These are phyloP conservation scores for Rhizoclosmatium sp. DNA, from an alignment of 192 early-diverging fungal genomes.

Conservation along the genomic window DNA sequence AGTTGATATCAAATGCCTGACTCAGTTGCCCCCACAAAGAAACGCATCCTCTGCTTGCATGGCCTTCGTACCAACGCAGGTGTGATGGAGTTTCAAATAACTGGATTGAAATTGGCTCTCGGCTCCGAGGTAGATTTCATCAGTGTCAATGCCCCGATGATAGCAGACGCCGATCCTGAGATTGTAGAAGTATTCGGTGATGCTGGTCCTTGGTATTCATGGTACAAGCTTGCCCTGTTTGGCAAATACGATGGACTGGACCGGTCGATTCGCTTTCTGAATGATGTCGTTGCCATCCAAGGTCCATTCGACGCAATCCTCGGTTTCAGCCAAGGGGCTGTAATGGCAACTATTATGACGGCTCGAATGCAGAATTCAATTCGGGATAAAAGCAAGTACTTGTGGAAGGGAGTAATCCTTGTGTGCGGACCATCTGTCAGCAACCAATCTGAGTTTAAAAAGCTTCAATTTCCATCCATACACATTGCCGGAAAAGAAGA, in stretches of 20 bases:
- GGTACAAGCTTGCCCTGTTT: not conserved
- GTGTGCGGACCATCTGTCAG: not conserved
- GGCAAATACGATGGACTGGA: not conserved
- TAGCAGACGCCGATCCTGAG: not conserved
- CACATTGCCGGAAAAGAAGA: not conserved
- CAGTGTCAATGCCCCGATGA: not conserved
- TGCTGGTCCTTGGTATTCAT: not conserved
- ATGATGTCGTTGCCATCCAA: not conserved
- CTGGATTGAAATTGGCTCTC: not conserved
- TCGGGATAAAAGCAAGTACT: not conserved
- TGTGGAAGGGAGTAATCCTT: not conserved
- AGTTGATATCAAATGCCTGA: too few species aligned
- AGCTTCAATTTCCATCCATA: not conserved
- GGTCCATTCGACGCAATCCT: conserved; percentile 2
- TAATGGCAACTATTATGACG: not conserved
- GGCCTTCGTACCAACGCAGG: not conserved
- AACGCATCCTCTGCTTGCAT: conserved; percentile 4
- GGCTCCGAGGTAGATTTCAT: not conserved
- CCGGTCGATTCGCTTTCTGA: not conserved
- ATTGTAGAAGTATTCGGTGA: not conserved
- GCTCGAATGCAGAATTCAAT: not conserved
- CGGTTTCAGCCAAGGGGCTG: not conserved
- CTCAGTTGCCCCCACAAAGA: not conserved
- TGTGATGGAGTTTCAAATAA: not conserved
- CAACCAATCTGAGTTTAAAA: not conserved